phyloP scores from a whole-genome alignment of 345 rosid species.

The Geranium brycei region DNA sequence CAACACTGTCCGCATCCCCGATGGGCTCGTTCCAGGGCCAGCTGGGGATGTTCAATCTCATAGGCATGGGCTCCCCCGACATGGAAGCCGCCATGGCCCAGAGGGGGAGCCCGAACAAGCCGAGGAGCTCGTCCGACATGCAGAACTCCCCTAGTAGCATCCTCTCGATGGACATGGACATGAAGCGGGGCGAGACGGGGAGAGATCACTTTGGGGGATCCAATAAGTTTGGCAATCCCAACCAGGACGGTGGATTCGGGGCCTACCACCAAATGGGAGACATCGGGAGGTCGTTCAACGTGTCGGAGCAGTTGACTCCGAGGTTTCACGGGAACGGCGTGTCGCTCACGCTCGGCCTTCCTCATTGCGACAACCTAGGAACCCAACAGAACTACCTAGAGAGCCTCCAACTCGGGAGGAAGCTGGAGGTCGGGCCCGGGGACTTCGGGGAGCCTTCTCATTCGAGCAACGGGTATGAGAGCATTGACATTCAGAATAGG shows the following conservation, averaged over 20 bases:
- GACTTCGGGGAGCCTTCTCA: slow-evolving; percentile 31
- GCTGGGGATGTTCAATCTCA: slow-evolving; percentile 22
- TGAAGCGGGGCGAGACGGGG: slow-evolving; percentile 19
- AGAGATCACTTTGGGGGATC: slow-evolving; percentile 6
- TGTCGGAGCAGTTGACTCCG: slow-evolving; percentile 26
- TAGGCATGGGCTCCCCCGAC: slow-evolving; percentile 24
- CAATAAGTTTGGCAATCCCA: not conserved
- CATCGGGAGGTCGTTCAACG: slow-evolving; percentile 24
- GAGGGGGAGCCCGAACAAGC: slow-evolving; percentile 27
- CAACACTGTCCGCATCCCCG: slow-evolving; percentile 23
- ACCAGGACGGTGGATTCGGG: slow-evolving; percentile 22
- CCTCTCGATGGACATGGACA: slow-evolving; percentile 25
- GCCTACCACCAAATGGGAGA: slow-evolving; percentile 26
- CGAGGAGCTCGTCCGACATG: slow-evolving; percentile 18
- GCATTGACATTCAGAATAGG: slow-evolving; percentile 32
- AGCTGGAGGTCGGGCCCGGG: slow-evolving; percentile 24
- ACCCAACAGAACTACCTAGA: slow-evolving; percentile 28
- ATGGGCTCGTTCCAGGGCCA: slow-evolving; percentile 18
- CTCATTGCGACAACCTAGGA: slow-evolving; percentile 34
- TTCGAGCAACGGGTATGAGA: slow-evolving; percentile 22
- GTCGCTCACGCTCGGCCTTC: slow-evolving; percentile 60
- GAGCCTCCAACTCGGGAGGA: slow-evolving; percentile 31
- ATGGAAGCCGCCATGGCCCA: slow-evolving; percentile 19
- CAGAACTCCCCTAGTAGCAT: slow-evolving; percentile 21
- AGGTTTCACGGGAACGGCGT: slow-evolving; percentile 35